Evolutionary conservation across 495 filamentous ascomycete species (phyloP).

Genomic region (Daldinia bambusicola): DNA sequence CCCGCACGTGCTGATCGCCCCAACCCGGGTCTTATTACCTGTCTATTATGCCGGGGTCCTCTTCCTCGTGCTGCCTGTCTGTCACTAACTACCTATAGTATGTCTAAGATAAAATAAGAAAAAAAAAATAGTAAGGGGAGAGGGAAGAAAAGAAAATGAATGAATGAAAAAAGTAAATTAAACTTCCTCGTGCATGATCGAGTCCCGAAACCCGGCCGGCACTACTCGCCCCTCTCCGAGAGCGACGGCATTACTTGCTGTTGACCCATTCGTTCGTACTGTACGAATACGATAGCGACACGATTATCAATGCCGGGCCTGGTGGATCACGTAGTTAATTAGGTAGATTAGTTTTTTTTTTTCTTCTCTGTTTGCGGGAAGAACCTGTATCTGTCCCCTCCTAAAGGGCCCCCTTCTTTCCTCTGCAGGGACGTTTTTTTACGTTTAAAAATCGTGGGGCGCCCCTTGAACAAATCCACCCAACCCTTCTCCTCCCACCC

Average conservation of each 20-base stretch:
- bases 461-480: constrained; percentile 26
- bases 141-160: not conserved
- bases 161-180: not conserved
- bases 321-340: not conserved
- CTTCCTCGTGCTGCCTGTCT: not conserved
- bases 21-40: constrained; percentile 42
- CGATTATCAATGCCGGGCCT: constrained; percentile 19
- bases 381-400: not conserved
- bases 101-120: constrained; percentile 16
- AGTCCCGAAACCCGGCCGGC: constrained; percentile 44
- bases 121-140: not conserved
- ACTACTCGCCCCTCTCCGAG: constrained; percentile 27
- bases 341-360: constrained; percentile 30
- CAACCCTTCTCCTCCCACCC: not conserved
- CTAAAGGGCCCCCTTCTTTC: not conserved
- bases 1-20: constrained; percentile 45
- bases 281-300: constrained; percentile 34
- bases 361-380: constrained; percentile 22
- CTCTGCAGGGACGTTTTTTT: constrained; percentile 22
- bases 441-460: constrained; percentile 42
- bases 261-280: constrained; percentile 16
- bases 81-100: no score
- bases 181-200: constrained; percentile 24
- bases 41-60: constrained; percentile 43
- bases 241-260: constrained; percentile 21